Percentiles rank a stretch among this genome's conserved stretches.
These are phyloP conservation scores for Phytophthora hybrid DNA, from an alignment of 352 stramenopile species.

Conservation along the genomic window DNA sequence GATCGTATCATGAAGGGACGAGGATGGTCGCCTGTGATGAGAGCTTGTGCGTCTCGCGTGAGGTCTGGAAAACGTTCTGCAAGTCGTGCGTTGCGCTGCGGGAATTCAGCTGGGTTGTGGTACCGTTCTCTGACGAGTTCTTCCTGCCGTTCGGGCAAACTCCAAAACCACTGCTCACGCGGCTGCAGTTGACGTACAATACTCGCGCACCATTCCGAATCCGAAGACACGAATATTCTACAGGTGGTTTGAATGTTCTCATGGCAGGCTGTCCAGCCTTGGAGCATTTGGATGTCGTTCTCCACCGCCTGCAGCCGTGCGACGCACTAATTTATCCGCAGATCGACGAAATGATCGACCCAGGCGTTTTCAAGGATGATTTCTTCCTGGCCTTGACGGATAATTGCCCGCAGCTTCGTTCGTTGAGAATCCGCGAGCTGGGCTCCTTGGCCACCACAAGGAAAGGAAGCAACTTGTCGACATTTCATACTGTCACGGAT, in stretches of 20 bases:
- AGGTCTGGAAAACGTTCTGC: conserved; percentile 60
- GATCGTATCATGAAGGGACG: conserved; percentile 52
- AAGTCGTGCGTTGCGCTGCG: conserved; percentile 44
- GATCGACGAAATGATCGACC: conserved; percentile 67
- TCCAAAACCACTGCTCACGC: conserved; percentile 46
- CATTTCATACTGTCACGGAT: conserved; percentile 41
- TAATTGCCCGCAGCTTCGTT: conserved; percentile 36
- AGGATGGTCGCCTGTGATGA: conserved; percentile 49
- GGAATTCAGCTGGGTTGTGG: conserved; percentile 76
- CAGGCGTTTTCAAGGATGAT: conserved; percentile 56
- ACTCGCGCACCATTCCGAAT: conserved; percentile 58
- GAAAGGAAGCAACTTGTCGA: neutral
- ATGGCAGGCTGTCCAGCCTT: conserved; percentile 42
- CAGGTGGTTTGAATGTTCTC: conserved; percentile 45
- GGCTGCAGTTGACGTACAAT: conserved; percentile 63
- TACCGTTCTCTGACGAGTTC: conserved; percentile 75
- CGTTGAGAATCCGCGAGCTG: conserved; percentile 50
- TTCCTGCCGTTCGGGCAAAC: conserved; percentile 61
- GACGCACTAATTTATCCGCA: conserved; percentile 63
- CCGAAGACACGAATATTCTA: conserved; percentile 60
- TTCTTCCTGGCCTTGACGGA: conserved; percentile 42
- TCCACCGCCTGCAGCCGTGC: conserved; percentile 56
- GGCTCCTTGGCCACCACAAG: conserved; percentile 17
- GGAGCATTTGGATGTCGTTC: conserved; percentile 53
- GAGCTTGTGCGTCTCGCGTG: conserved; percentile 41